phyloP scores from a whole-genome alignment of 2,329 filamentous ascomycete genomes.

The Stylonectria norvegica region DNA sequence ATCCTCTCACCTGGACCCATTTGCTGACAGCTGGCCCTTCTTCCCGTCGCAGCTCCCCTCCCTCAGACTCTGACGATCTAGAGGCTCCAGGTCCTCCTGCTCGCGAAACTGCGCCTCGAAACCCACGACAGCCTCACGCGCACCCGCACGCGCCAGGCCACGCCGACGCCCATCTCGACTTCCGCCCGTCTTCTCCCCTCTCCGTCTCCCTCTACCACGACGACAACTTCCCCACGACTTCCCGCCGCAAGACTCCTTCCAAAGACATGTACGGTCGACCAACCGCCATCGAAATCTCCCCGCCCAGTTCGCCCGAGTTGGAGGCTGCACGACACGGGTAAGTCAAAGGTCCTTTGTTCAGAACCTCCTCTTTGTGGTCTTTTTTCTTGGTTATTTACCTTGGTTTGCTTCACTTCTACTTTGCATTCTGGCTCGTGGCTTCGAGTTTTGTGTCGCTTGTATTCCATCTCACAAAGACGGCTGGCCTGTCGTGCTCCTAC shows the following conservation, averaged over 20 bases:
- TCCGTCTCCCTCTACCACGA: conserved; percentile 57
- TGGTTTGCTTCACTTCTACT: background rate
- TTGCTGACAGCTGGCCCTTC: conserved; percentile 17
- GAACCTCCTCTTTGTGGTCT: conserved; percentile 13
- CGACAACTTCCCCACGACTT: conserved; percentile 28
- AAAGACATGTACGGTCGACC: conserved; percentile 26
- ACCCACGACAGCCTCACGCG: conserved; percentile 32
- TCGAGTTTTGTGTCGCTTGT: background rate
- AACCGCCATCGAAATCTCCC: conserved; percentile 49
- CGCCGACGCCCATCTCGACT: conserved; percentile 29
- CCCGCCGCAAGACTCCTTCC: conserved; percentile 34
- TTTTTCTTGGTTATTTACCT: conserved; percentile 3
- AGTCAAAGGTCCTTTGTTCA: conserved; percentile 28
- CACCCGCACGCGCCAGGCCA: conserved; percentile 37
- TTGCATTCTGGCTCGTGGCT: background rate
- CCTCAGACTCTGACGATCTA: conserved; percentile 19
- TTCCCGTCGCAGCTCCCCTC: conserved; percentile 22
- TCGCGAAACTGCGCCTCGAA: conserved; percentile 35
- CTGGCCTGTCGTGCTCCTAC: too few relatives aligned
- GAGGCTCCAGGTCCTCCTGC: conserved; percentile 23
- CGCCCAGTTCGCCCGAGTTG: conserved; percentile 55
- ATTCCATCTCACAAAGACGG: too few relatives aligned
- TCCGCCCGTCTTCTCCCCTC: conserved; percentile 52
- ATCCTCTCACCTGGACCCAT: too few relatives aligned
- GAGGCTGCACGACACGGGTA: conserved; percentile 38